Conservation (phyloP, 1,284 basidiomycete genomes). For the Leccinum fuscescens region DNA sequence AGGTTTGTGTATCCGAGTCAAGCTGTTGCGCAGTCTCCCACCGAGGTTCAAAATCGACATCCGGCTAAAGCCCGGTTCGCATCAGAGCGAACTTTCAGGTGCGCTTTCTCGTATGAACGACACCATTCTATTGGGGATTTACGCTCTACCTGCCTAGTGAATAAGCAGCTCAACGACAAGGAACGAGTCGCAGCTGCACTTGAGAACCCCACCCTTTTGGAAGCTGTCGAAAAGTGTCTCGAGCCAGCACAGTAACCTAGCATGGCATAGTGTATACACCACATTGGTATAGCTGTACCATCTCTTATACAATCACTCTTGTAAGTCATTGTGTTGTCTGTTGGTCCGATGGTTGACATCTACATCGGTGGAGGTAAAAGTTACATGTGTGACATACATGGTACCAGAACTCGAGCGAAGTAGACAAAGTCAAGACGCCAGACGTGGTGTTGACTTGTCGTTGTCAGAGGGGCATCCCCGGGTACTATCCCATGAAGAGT, state of each 20-base stretch:
- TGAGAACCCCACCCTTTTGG: constrained; percentile 86
- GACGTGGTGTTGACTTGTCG: background rate
- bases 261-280: constrained; percentile 1
- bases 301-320: background rate
- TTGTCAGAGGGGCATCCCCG: background rate
- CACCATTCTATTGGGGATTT: background rate
- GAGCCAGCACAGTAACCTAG: constrained; percentile 35
- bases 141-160: constrained; percentile 55
- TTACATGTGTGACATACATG: background rate
- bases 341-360: background rate
- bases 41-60: constrained; percentile 95
- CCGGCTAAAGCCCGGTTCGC: constrained; percentile 88
- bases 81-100: constrained; percentile 92
- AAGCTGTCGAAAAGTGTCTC: constrained; percentile 89
- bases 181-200: constrained; percentile 96
- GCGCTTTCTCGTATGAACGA: constrained; percentile 18
- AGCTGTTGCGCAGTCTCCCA: constrained; percentile 88
- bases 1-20: constrained; percentile 92
- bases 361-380: background rate
- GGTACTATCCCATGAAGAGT: background rate
- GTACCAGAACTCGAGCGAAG: background rate
- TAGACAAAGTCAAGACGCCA: background rate
- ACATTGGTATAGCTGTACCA: background rate
- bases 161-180: constrained; percentile 99
- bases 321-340: background rate